Evolutionary conservation across 306 rosid genomes (phyloP), one percentile per base, ranked within the genome.

Genomic region (Fagus crenata): DNA sequence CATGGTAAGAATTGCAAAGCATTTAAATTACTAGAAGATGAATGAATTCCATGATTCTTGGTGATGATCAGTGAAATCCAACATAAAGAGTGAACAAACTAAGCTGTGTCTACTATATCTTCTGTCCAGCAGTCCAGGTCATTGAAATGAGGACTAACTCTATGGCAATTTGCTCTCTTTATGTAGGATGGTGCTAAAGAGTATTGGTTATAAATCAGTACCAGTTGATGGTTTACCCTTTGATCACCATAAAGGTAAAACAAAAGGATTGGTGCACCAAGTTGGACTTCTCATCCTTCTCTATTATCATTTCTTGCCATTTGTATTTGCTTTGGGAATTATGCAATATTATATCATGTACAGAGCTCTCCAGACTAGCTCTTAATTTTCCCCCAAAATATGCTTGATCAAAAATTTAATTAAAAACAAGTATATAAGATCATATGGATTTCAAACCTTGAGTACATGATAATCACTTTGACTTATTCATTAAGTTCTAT

Each of bases 141-240:
- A 39, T 71, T 59, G 39, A 18, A 63, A 42, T 18, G 54, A 61
- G 53, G 49, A 46, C 67, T 72, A 69, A 75, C 51, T 77, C 53
- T 32, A 11, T 37, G 75, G 37, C 56, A 33, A 77, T 68, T 8
- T 83, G 60, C 71, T 83, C 80, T 53, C 53, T 65, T 79, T 76
- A 58, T 86, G 77, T 81, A 95, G 98, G 91, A 76, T 95, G 87
- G 96, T 82, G 70, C 85, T 90, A 35, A 92, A 92, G 93, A 92
- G 98, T 88, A 92, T 95, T 82, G 99, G 97, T 60, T 95, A 92
- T 86, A 95, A 89, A 87, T 90, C 99, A 68, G 69, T 88, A 82
- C 96, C 93, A 5, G 91, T 90, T 53, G 90, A 89, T 73, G 99
- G 93, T 80, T 82, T 95, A 43, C 95, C 96, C 76, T 95, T 95